phyloP scores from a whole-genome alignment of 345 rosid genomes.

The Salix exigua region DNA sequence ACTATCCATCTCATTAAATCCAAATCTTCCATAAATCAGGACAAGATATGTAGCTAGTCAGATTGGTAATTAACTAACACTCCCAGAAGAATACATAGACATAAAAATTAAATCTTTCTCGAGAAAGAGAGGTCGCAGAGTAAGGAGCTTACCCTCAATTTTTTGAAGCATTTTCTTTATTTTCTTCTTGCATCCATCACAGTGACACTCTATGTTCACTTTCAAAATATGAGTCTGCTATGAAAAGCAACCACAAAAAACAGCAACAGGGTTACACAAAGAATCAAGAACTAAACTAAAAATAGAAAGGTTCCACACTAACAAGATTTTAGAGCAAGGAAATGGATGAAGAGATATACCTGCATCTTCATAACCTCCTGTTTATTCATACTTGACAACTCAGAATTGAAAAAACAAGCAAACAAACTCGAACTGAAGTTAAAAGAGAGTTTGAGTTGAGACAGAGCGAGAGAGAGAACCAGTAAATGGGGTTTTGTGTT shows the following conservation, averaged over 20 bases:
- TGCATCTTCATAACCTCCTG: slow-evolving; percentile 75
- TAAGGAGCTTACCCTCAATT: slow-evolving; percentile 54
- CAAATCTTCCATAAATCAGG: background rate
- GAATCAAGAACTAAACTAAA: background rate
- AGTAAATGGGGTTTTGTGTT: background rate
- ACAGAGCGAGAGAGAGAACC: slow-evolving; percentile 7
- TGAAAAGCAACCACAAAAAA: slow-evolving; percentile 5
- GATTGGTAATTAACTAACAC: background rate
- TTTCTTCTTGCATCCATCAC: slow-evolving; percentile 91
- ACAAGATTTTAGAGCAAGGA: background rate
- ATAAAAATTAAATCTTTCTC: background rate
- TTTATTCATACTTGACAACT: slow-evolving; percentile 45
- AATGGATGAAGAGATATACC: slow-evolving; percentile 33
- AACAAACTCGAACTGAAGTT: background rate
- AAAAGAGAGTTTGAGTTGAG: background rate
- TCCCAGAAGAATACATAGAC: background rate
- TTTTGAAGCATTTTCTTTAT: slow-evolving; percentile 73
- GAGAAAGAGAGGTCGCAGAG: background rate
- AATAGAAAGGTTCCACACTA: background rate
- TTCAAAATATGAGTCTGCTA: slow-evolving; percentile 79
- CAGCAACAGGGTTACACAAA: background rate
- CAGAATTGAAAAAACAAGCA: background rate
- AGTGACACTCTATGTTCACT: slow-evolving; percentile 70
- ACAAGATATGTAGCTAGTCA: background rate
- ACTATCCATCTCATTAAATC: background rate